A percentile compares a stretch with the other conserved stretches of the same genome.
Evolutionary conservation across 257 asterid species (phyloP).

Genomic region (Thymus mandschuricus): DNA sequence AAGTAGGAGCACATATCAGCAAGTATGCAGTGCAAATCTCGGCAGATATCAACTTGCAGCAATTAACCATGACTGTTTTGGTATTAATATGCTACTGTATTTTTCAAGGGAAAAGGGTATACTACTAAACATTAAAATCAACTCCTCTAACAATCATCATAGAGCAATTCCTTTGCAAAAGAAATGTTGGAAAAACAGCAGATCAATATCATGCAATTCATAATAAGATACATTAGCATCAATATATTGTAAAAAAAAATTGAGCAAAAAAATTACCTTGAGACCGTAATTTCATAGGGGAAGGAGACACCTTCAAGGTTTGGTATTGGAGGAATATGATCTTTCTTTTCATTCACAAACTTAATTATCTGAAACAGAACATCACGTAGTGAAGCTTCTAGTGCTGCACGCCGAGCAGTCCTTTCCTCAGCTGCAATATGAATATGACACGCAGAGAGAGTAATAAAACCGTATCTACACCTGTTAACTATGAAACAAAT

Average conservation of each 20-base stretch:
- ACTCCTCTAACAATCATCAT: background rate
- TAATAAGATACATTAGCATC: conserved; percentile 17
- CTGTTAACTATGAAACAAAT: conserved; percentile 1
- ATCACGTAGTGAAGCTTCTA: conserved; percentile 82
- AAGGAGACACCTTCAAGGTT: conserved; percentile 84
- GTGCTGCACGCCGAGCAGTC: conserved; percentile 69
- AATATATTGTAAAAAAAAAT: background rate
- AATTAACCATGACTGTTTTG: background rate
- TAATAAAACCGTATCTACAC: conserved; percentile 1
- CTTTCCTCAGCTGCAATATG: conserved; percentile 71
- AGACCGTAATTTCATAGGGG: conserved; percentile 87
- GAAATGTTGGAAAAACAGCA: background rate
- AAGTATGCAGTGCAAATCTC: conserved; percentile 14
- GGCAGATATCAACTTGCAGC: background rate
- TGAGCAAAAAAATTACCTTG: conserved; percentile 60
- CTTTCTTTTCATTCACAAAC: conserved; percentile 94
- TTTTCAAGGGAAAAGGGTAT: background rate
- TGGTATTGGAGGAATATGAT: conserved; percentile 84
- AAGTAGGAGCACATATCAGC: conserved; percentile 15
- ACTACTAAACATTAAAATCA: background rate
- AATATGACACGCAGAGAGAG: conserved; percentile 26
- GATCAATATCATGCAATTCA: conserved; percentile 4
- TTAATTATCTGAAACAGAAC: conserved; percentile 88
- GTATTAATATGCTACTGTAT: background rate
- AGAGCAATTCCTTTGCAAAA: background rate